phyloP scores from a whole-genome alignment of 495 filamentous ascomycete genomes.

The Neurospora sp. region DNA sequence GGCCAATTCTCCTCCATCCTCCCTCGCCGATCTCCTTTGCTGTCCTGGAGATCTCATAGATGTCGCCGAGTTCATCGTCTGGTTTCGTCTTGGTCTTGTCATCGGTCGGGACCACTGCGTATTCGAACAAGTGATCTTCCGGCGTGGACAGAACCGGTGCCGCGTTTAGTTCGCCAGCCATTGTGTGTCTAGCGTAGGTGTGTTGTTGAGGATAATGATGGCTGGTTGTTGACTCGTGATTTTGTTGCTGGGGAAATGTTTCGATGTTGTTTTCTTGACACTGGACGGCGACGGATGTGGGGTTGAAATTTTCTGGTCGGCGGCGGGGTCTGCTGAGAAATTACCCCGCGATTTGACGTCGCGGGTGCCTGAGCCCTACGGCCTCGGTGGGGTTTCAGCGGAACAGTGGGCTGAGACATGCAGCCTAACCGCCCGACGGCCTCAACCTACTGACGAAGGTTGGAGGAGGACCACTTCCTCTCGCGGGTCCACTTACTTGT shows the following conservation, averaged over 20 bases:
- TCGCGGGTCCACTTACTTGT: background rate
- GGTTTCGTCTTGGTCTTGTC: slow-evolving; percentile 32
- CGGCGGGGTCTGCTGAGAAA: background rate
- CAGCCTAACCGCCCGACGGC: background rate
- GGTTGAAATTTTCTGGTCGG: background rate
- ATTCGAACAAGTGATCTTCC: slow-evolving; percentile 67
- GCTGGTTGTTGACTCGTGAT: background rate
- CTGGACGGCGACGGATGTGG: background rate
- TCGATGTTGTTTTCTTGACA: background rate
- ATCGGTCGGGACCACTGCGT: slow-evolving; percentile 18
- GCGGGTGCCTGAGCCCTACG: background rate
- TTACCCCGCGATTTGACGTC: background rate
- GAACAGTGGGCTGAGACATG: background rate
- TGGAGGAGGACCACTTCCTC: background rate
- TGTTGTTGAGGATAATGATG: background rate
- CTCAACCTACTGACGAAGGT: background rate
- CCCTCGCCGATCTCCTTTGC: slow-evolving; percentile 60
- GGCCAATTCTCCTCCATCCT: slow-evolving; percentile 65
- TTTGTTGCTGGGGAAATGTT: background rate
- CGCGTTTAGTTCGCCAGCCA: slow-evolving; percentile 29
- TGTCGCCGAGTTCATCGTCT: slow-evolving; percentile 62
- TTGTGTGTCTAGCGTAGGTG: slow-evolving; percentile 3
- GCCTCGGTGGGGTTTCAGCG: background rate
- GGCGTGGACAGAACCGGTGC: slow-evolving; percentile 83
- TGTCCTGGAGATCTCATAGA: slow-evolving; percentile 83